Conservation (phyloP, 371 early-diverging fungal species). For the Mortierella sp. region DNA sequence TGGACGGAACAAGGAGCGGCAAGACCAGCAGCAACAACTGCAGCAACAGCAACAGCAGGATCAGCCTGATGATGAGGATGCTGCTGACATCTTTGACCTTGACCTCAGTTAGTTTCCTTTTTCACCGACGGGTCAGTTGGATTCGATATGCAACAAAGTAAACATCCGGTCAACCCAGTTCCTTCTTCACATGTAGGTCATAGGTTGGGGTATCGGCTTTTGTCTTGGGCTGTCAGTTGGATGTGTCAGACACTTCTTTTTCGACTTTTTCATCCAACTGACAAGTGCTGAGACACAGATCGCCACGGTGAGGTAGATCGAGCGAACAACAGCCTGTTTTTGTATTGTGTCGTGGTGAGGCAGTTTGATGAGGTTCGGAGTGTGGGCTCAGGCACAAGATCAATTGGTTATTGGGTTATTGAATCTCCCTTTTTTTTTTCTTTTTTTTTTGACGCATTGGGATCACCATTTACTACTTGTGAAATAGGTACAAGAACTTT, state of each 20-base stretch:
- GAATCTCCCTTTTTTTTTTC: neutral
- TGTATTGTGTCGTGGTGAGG: neutral
- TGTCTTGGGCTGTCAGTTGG: no score
- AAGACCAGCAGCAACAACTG: conserved; percentile 14
- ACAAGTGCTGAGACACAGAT: neutral
- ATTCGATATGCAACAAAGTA: neutral
- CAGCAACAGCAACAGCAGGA: conserved; percentile 31
- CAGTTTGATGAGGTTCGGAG: neutral
- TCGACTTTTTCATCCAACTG: no score
- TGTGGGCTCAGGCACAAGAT: no score
- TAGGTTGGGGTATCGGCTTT: no score
- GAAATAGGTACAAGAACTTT: neutral
- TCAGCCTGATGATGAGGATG: conserved; percentile 32
- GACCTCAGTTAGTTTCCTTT: conserved; percentile 26
- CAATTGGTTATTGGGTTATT: neutral
- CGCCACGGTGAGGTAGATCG: neutral
- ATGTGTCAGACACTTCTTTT: no score
- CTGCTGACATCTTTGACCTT: conserved; percentile 42
- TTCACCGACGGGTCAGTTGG: neutral
- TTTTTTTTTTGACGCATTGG: neutral
- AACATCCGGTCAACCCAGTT: no score
- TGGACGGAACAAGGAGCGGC: conserved; percentile 22
- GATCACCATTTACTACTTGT: no score
- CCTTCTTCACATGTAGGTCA: no score
- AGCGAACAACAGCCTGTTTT: neutral